phyloP scores from a whole-genome alignment of 495 filamentous ascomycete species.

The Talaromyces ruber region DNA sequence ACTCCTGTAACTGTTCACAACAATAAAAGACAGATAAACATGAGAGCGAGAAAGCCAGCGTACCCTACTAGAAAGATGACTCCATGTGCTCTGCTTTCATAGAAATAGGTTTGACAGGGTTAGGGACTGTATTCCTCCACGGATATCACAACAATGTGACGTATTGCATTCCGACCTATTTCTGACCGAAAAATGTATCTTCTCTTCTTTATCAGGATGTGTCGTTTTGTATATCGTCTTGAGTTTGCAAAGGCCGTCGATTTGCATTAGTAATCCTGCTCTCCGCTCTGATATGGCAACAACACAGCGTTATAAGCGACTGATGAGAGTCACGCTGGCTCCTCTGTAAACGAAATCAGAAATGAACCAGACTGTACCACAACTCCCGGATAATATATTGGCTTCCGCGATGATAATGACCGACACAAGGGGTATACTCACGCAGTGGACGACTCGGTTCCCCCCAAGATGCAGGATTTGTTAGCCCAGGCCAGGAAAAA shows the following conservation, averaged over 20 bases:
- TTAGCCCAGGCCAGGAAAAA: neutral
- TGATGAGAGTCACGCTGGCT: neutral
- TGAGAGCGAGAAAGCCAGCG: no score
- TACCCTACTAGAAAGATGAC: no score
- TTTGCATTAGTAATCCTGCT: neutral
- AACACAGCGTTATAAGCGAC: neutral
- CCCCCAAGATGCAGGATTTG: neutral
- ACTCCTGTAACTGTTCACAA: no score
- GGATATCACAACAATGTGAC: neutral
- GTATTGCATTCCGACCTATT: neutral
- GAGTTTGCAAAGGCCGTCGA: no score
- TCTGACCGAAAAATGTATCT: neutral
- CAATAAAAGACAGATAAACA: no score
- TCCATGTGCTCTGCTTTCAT: no score
- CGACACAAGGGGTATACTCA: constrained; percentile 12
- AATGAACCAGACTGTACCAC: constrained; percentile 14
- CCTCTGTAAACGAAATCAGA: constrained; percentile 7
- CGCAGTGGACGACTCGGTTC: constrained; percentile 6
- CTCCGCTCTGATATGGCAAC: neutral
- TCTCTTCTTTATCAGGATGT: no score
- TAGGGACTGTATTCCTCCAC: neutral
- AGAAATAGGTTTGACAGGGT: no score
- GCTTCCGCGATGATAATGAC: constrained; percentile 6
- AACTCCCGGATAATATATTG: constrained; percentile 10
- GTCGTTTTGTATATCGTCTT: no score